These are phyloP conservation scores for Agarophyton chilense DNA, from an alignment of 23 red algal genomes.

Conservation along the genomic window DNA sequence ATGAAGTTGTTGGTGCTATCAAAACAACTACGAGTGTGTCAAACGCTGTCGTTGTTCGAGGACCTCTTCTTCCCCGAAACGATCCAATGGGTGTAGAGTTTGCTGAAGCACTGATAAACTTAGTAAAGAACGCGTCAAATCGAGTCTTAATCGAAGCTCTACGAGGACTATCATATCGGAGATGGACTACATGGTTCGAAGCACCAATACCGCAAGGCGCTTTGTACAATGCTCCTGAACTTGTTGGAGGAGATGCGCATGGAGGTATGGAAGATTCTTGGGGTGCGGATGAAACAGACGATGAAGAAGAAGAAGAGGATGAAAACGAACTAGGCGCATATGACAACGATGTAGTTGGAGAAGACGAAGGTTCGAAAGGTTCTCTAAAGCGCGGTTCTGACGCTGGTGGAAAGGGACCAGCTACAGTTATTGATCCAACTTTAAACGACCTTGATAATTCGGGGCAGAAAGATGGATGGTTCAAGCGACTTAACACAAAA, in stretches of 20 bases:
- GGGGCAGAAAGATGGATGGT: conserved; percentile 44
- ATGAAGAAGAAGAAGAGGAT: conserved; percentile 61
- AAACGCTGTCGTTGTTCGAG: neutral
- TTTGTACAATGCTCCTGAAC: conserved; percentile 72
- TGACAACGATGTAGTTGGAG: conserved; percentile 74
- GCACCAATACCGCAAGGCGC: conserved; percentile 76
- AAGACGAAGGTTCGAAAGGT: conserved; percentile 58
- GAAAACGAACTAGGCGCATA: conserved; percentile 72
- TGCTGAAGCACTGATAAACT: conserved; percentile 68
- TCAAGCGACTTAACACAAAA: conserved; percentile 45
- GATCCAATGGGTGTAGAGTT: conserved; percentile 81
- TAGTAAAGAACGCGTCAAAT: conserved; percentile 77
- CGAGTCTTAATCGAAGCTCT: conserved; percentile 82
- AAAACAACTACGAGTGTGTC: conserved; percentile 33
- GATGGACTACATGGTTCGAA: conserved; percentile 83
- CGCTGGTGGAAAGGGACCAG: neutral
- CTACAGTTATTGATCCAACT: neutral
- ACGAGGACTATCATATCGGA: conserved; percentile 65
- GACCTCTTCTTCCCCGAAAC: conserved; percentile 24
- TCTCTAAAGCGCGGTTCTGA: conserved; percentile 23
- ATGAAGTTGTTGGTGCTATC: conserved; percentile 25
- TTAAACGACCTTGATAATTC: conserved; percentile 31
- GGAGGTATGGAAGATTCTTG: conserved; percentile 52
- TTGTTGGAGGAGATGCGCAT: conserved; percentile 47
- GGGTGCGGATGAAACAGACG: conserved; percentile 64